Evolutionary conservation across 1,139 yeast genomes (phyloP).

Genomic region (Kodamaea ohmeri): DNA sequence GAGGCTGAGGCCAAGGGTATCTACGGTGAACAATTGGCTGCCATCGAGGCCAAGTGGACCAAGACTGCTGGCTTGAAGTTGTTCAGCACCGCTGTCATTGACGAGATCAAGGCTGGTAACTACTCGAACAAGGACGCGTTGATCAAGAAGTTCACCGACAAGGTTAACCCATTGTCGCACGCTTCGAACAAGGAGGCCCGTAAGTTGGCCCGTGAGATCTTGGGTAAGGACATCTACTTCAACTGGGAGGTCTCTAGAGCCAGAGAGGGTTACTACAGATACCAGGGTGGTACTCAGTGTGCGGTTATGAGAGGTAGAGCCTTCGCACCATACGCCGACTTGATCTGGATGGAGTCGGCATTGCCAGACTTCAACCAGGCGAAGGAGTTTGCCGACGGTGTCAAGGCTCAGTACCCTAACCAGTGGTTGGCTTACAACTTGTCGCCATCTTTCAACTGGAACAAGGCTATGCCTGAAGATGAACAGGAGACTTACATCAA

Average conservation of each 20-base stretch:
- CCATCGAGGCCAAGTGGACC: constrained; percentile 82
- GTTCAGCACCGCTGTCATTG: constrained; percentile 89
- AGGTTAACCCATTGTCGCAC: constrained; percentile 72
- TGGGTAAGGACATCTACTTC: constrained; percentile 84
- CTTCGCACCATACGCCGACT: constrained; percentile 90
- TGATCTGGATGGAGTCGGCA: constrained; percentile 99
- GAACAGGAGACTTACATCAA: constrained; percentile 91
- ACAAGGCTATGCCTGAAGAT: constrained; percentile 80
- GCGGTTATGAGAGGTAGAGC: constrained; percentile 98
- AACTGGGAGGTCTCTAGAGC: constrained; percentile 97
- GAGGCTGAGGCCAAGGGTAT: constrained; percentile 77
- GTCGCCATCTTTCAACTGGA: constrained; percentile 98
- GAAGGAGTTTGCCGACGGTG: constrained; percentile 91
- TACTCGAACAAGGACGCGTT: constrained; percentile 63
- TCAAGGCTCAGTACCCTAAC: constrained; percentile 73
- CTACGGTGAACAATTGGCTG: constrained; percentile 66
- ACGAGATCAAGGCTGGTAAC: constrained; percentile 65
- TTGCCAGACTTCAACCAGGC: constrained; percentile 94
- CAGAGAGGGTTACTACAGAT: constrained; percentile 96
- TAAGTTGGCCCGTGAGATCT: constrained; percentile 66
- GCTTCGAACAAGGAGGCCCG: constrained; percentile 81
- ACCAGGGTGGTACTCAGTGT: constrained; percentile 95
- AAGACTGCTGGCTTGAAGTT: constrained; percentile 80
- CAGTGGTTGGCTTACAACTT: constrained; percentile 96
- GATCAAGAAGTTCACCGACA: constrained; percentile 62